Conservation (phyloP, 192 early-diverging fungal genomes). For the Piromyces finnis region DNA sequence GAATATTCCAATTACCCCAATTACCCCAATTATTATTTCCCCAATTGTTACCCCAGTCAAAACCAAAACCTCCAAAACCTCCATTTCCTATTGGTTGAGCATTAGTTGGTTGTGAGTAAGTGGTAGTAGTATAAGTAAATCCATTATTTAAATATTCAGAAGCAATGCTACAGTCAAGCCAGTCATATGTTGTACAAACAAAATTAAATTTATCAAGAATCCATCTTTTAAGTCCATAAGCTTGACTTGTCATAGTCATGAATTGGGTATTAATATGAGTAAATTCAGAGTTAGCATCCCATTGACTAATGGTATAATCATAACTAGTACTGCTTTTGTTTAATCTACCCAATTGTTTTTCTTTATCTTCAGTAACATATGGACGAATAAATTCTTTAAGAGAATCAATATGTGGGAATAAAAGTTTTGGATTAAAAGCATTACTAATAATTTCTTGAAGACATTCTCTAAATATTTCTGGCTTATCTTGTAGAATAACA, state of each 20-base stretch:
- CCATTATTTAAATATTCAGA: not conserved
- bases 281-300: not conserved
- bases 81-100: not conserved
- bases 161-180: not conserved
- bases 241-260: not conserved
- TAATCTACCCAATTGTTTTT: not conserved
- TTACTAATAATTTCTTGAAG: not conserved
- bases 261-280: not conserved
- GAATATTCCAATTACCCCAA: too few relatives aligned
- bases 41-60: not conserved
- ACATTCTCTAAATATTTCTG: not conserved
- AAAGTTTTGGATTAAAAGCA: not conserved
- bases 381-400: not conserved
- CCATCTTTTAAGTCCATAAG: not conserved
- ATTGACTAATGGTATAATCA: not conserved
- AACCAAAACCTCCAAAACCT: not conserved
- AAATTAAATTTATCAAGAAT: not conserved
- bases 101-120: not conserved
- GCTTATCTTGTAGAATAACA: not conserved
- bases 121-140: not conserved
- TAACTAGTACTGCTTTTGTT: not conserved
- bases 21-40: not conserved
- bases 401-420: not conserved
- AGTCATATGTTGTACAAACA: not conserved
- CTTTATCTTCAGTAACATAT: not conserved